Evolutionary conservation across 2,329 filamentous ascomycete species (phyloP).

Genomic region (Triangularia verruculosa): DNA sequence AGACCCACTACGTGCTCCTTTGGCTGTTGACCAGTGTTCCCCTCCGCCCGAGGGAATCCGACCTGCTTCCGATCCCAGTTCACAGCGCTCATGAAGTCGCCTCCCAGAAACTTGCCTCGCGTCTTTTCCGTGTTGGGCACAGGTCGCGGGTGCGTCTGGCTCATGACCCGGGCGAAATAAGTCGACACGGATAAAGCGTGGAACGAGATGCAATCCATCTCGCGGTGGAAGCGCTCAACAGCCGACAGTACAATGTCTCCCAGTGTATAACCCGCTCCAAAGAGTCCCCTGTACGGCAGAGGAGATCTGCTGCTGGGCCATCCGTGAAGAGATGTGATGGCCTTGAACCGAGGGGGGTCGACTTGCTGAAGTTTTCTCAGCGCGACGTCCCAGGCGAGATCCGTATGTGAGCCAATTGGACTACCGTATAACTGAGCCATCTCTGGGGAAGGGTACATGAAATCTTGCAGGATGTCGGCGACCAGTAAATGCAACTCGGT

Average conservation of each 20-base stretch:
- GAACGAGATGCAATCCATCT: neutral
- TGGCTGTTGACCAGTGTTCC: neutral
- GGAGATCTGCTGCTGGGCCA: neutral
- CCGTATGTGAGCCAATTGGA: slow-evolving; percentile 10
- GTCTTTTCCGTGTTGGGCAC: neutral
- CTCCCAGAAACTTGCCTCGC: neutral
- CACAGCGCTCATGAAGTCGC: neutral
- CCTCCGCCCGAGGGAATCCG: neutral
- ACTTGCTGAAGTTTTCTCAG: neutral
- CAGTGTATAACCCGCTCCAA: neutral
- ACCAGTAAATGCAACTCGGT: slow-evolving; percentile 32
- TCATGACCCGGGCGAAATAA: neutral
- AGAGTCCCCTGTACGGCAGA: neutral
- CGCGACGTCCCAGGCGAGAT: neutral
- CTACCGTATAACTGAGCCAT: slow-evolving; percentile 1
- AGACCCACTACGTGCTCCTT: too few relatives aligned
- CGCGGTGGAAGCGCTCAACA: neutral
- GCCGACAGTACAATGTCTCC: neutral
- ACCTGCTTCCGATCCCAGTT: neutral
- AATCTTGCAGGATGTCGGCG: slow-evolving; percentile 33
- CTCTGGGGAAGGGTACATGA: slow-evolving; percentile 23
- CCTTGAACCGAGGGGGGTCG: neutral
- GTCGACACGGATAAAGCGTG: neutral
- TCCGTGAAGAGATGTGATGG: neutral
- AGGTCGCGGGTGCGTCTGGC: neutral